A percentile compares a stretch with the other conserved stretches of the same genome.
Conservation (phyloP, 371 early-diverging fungal species). For the Funneliformis caledonium region DNA sequence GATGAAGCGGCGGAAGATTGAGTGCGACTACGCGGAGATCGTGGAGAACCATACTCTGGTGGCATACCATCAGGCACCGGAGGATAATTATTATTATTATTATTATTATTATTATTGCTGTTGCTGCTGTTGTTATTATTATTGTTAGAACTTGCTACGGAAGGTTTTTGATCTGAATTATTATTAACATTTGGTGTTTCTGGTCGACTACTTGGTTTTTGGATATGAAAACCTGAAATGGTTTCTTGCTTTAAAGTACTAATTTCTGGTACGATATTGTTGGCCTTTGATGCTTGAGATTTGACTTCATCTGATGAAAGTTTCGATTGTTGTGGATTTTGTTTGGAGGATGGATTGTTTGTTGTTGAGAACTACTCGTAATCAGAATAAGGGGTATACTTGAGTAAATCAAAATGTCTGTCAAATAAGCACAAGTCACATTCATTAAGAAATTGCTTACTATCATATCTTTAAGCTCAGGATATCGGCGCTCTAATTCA, state of each 20-base stretch:
- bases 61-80: slow-evolving; percentile 23
- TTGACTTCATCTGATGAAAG: slow-evolving; percentile 4
- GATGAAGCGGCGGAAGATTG: slow-evolving; percentile 38
- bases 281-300: slow-evolving; percentile 27
- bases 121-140: not conserved
- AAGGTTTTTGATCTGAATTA: not conserved
- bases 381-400: not conserved
- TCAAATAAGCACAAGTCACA: too few relatives aligned
- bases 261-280: slow-evolving; percentile 36
- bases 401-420: too few relatives aligned
- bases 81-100: slow-evolving; percentile 20
- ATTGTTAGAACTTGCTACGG: not conserved
- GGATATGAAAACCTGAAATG: slow-evolving; percentile 20
- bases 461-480: slow-evolving; percentile 47
- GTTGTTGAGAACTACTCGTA: not conserved
- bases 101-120: not conserved
- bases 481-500: slow-evolving; percentile 79
- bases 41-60: slow-evolving; percentile 31
- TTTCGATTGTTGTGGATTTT: not conserved
- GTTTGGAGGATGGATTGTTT: not conserved
- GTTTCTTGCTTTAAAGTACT: slow-evolving; percentile 33
- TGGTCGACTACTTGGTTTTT: slow-evolving; percentile 36
- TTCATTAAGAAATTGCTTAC: not conserved
- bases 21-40: slow-evolving; percentile 32
- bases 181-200: not conserved